Base-by-base conservation (phyloP, 345 rosid genomes). In the Camelina sativa region DNA sequence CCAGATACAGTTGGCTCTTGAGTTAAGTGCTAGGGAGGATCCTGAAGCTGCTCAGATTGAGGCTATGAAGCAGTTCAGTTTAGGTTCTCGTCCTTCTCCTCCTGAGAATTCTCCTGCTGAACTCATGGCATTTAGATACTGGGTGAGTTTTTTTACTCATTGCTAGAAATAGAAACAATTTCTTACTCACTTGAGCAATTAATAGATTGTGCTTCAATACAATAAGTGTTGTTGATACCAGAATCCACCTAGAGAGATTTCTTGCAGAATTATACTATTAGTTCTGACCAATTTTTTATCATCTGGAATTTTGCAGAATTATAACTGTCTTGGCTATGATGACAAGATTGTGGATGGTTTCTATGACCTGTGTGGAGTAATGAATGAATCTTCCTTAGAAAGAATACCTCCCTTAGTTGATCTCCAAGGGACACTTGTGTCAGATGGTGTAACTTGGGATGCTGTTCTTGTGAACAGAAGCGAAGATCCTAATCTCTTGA, bases 11-110 rank as follows among this genome's bases (percentile, higher is more conserved):
- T 46, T 88, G 82, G 98, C 98, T 78, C 66, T 93, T 70, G 96
- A 93, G 82, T 73, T 93, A 83, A 93, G 98, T 84, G 96, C 96
- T 8, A 93, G 83, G 76, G 98, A 93, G 86, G 98, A 93, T 82
- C 98, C 98, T 63, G 98, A 93, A 80, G 97, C 98, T 25, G 91
- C 90, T 82, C 98, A 93, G 79, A 93, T 93, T 79, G 97, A 93
- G 84, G 94, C 96, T 82, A 91, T 93, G 46, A 93, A 93, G 82
- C 98, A 93, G 79, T 87, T 93, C 59, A 93, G 97, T 79, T 80
- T 91, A 69, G 96, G 96, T 46, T 80, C 93, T 76, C 84, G 87
- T 80, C 87, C 84, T 79, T 59, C 28, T 47, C 89, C 80, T 79
- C 60, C 76, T 32, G 91, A 84, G 63, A 88, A 87, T 80, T 83